Evolutionary conservation across 768 basidiomycete species (phyloP).

Genomic region (Xerocomellus amylosporus): DNA sequence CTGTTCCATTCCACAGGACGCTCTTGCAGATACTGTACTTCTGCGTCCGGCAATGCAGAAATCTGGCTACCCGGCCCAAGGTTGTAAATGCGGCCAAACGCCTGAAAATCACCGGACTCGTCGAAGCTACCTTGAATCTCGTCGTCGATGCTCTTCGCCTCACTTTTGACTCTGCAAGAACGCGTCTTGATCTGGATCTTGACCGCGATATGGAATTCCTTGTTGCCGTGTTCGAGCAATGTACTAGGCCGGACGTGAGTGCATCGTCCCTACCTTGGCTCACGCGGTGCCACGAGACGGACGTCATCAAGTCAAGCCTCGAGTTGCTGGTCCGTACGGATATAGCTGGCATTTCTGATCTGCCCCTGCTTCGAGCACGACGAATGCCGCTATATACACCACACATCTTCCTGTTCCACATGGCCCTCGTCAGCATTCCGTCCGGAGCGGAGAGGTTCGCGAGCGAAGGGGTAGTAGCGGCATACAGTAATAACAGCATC

Average conservation of each 20-base stretch:
- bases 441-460: constrained; percentile 83
- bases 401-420: constrained; percentile 82
- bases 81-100: constrained; percentile 59
- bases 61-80: constrained; percentile 47
- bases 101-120: constrained; percentile 52
- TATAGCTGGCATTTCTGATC: constrained; percentile 65
- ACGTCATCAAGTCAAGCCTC: constrained; percentile 72
- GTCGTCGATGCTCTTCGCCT: constrained; percentile 66
- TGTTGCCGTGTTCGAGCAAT: constrained; percentile 81
- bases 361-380: constrained; percentile 57
- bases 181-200: constrained; percentile 56
- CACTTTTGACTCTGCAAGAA: constrained; percentile 62
- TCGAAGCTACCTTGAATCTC: constrained; percentile 61
- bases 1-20: constrained; percentile 73
- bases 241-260: constrained; percentile 64
- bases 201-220: constrained; percentile 81
- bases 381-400: constrained; percentile 71
- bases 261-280: constrained; percentile 77
- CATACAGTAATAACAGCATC: constrained; percentile 82
- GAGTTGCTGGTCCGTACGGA: constrained; percentile 69
- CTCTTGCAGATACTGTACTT: constrained; percentile 82
- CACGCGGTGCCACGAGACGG: constrained; percentile 72
- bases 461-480: constrained; percentile 73
- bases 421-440: constrained; percentile 73
- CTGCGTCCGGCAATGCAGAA: constrained; percentile 62